A percentile compares a stretch with the other conserved stretches of the same genome.
Evolutionary conservation across 306 rosid genomes (phyloP).

Genomic region (Sindora glabra): DNA sequence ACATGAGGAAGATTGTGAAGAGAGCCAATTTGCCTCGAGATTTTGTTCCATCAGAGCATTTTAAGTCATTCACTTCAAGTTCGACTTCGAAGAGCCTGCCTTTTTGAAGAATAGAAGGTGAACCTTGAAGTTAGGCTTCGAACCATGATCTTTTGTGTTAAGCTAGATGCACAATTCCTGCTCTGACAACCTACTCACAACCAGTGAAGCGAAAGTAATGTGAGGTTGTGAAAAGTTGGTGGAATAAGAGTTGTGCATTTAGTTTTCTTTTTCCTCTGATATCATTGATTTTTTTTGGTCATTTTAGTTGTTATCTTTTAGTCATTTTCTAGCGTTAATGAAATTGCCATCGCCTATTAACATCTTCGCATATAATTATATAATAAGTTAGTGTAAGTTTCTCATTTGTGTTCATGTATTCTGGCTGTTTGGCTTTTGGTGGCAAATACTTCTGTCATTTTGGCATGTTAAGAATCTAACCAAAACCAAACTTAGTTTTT

Average conservation of each 20-base stretch:
- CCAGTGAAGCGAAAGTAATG: no score
- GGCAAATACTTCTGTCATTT: neutral
- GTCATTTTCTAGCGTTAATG: conserved; percentile 13
- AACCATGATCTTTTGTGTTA: conserved; percentile 24
- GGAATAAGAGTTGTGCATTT: no score
- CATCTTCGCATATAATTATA: conserved; percentile 22
- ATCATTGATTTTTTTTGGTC: no score
- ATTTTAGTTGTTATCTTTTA: conserved; percentile 25
- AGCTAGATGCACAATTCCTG: no score
- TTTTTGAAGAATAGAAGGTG: conserved; percentile 42
- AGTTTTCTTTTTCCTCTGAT: no score
- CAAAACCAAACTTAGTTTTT: conserved; percentile 3
- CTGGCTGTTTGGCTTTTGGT: neutral
- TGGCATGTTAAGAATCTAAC: neutral
- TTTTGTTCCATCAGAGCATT: conserved; percentile 61
- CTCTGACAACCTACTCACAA: no score
- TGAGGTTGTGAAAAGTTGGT: no score
- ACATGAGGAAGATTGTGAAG: conserved; percentile 87
- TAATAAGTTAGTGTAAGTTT: neutral
- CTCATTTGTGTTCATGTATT: neutral
- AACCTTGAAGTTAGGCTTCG: conserved; percentile 34
- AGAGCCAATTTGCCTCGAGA: conserved; percentile 92
- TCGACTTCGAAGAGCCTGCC: conserved; percentile 95
- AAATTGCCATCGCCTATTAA: conserved; percentile 13
- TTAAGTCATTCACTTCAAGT: conserved; percentile 66